These are phyloP conservation scores for Gyromitra esculenta DNA, from an alignment of 2,329 filamentous ascomycete genomes.

Conservation along the genomic window DNA sequence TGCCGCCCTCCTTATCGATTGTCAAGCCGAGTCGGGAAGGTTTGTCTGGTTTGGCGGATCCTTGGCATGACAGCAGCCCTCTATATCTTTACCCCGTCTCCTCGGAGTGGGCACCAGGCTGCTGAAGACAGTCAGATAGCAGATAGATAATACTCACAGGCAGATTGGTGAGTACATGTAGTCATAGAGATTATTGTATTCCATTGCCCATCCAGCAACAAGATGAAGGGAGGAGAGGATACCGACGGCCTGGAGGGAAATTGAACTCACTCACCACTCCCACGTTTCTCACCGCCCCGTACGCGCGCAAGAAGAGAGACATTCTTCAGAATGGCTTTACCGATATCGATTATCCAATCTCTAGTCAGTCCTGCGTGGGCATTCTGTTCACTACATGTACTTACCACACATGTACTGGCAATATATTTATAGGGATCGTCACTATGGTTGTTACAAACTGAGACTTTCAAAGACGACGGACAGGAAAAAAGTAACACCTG, in stretches of 20 bases:
- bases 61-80: constrained; percentile 2
- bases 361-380: background rate
- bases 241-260: background rate
- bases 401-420: background rate
- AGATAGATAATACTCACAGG: constrained; percentile 9
- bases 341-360: background rate
- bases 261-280: constrained; percentile 6
- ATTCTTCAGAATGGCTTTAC: background rate
- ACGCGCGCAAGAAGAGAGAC: background rate
- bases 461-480: constrained; percentile 2
- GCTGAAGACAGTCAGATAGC: constrained; percentile 20
- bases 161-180: background rate
- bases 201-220: background rate
- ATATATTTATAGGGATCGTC: constrained; percentile 16
- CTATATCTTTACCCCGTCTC: constrained; percentile 2
- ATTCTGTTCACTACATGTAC: background rate
- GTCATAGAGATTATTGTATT: background rate
- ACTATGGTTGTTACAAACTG: background rate
- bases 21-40: constrained; percentile 7
- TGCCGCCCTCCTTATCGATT: constrained; percentile 36
- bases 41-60: constrained; percentile 21
- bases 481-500: background rate
- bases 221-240: background rate
- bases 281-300: background rate
- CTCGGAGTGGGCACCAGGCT: background rate